Evolutionary conservation across 257 asterid species (phyloP).

Genomic region (Solanum etuberosum): DNA sequence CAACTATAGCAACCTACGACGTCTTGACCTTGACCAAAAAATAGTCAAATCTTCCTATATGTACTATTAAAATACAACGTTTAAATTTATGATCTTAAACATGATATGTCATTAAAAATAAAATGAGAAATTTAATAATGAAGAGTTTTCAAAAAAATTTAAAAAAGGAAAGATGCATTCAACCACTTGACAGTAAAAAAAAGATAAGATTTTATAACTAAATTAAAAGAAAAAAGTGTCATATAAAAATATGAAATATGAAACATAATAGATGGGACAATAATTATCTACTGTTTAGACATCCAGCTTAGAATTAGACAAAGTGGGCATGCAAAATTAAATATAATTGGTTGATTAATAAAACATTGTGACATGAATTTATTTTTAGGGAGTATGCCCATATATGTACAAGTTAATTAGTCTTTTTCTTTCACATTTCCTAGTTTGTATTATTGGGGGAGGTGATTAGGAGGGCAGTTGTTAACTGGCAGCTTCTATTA

Average conservation of each 20-base stretch:
- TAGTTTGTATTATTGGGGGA: not conserved
- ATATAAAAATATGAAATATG: too few species aligned
- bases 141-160: not conserved
- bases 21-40: not conserved
- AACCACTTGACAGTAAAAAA: not conserved
- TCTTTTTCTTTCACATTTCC: not conserved
- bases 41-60: not conserved
- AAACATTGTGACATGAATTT: not conserved
- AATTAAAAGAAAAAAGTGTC: too few species aligned
- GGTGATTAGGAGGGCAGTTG: not conserved
- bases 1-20: rapidly evolving
- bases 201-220: not conserved
- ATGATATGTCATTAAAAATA: not conserved
- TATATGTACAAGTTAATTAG: not conserved
- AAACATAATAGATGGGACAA: too few species aligned
- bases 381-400: not conserved
- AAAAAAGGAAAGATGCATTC: not conserved
- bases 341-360: not conserved
- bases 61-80: not conserved
- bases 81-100: not conserved
- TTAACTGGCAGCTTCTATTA: not conserved
- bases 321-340: not conserved
- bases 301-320: not conserved
- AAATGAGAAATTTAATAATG: not conserved
- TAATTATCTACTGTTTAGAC: not conserved